phyloP scores from a whole-genome alignment of 192 early-diverging fungal genomes.

The Backusella circina region DNA sequence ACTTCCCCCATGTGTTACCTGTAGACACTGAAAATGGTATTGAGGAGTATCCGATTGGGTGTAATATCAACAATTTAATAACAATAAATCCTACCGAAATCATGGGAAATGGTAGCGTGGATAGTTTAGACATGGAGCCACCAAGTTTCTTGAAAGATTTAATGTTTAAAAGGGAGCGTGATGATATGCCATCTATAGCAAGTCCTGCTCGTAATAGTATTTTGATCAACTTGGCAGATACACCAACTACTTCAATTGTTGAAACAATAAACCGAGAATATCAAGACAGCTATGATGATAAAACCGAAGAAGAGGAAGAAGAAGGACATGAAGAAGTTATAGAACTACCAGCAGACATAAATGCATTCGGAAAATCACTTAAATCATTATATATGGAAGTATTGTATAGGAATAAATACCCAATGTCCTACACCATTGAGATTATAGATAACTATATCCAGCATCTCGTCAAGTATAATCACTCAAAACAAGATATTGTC shows the following conservation, averaged over 20 bases:
- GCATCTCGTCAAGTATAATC: background rate
- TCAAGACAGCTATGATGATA: background rate
- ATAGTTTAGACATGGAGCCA: background rate
- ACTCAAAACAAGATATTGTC: background rate
- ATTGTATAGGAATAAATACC: background rate
- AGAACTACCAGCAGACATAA: background rate
- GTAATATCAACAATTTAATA: no score
- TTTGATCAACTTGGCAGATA: background rate
- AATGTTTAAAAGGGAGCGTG: background rate
- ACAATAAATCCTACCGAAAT: no score
- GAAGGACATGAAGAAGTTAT: background rate
- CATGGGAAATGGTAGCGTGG: no score
- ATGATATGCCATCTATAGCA: background rate
- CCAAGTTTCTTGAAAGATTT: background rate
- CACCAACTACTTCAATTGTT: background rate
- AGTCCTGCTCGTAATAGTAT: background rate
- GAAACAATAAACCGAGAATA: background rate
- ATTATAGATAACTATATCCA: conserved; percentile 5
- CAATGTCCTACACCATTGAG: background rate
- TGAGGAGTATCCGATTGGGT: background rate
- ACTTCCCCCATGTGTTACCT: background rate
- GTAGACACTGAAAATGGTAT: background rate
- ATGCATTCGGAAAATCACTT: background rate
- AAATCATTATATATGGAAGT: background rate
- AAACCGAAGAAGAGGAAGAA: background rate